Percentiles rank a stretch among this genome's conserved stretches.
phyloP scores from a whole-genome alignment of 805 yeast species.

The Ogataea polymorpha region DNA sequence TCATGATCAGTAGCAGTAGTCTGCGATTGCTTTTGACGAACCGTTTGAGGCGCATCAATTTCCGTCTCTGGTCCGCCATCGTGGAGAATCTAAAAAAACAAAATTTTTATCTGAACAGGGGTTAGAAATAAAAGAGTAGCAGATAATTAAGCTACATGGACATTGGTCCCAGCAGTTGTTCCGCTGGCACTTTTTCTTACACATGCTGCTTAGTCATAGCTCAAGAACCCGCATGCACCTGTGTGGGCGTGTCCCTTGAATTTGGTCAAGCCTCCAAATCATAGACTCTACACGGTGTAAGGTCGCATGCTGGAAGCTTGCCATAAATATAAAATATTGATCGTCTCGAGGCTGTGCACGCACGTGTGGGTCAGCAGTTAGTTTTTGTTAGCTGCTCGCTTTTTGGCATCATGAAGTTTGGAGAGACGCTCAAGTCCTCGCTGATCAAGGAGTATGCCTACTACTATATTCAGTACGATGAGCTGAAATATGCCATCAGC shows the following conservation, averaged over 20 bases:
- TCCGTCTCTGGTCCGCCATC: slow-evolving; percentile 13
- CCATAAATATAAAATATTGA: not conserved
- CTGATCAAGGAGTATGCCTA: slow-evolving; percentile 86
- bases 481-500: slow-evolving; percentile 77
- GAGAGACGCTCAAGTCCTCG: slow-evolving; percentile 86
- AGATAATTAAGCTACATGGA: not conserved
- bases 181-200: too few species aligned
- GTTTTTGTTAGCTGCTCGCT: not conserved
- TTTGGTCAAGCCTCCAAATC: too few species aligned
- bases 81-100: slow-evolving; percentile 1
- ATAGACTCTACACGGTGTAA: not conserved
- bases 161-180: too few species aligned
- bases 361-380: slow-evolving; percentile 3
- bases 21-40: slow-evolving; percentile 17
- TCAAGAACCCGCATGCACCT: too few species aligned
- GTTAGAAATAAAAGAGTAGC: not conserved
- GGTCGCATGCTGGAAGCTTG: not conserved
- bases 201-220: too few species aligned
- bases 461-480: slow-evolving; percentile 91
- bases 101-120: slow-evolving; percentile 1
- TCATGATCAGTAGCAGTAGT: slow-evolving; percentile 11
- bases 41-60: slow-evolving; percentile 15
- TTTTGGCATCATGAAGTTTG: slow-evolving; percentile 73
- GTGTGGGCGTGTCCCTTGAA: too few species aligned
- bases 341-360: slow-evolving; percentile 6